These are phyloP conservation scores for Pythium insidiosum DNA, from an alignment of 352 stramenopile genomes.

Conservation along the genomic window DNA sequence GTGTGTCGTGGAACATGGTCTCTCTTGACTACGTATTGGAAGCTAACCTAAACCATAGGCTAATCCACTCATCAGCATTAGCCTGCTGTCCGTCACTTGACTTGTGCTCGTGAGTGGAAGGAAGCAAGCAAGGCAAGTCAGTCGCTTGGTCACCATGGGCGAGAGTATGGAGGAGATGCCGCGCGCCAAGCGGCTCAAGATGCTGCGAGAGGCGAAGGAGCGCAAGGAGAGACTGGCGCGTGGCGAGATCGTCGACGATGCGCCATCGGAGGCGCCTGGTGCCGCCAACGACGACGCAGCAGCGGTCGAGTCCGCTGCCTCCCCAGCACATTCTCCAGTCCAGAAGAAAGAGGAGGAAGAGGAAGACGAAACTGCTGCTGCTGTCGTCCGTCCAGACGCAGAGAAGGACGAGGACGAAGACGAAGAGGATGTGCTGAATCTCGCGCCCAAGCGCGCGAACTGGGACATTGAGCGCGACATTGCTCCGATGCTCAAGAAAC, in stretches of 20 bases:
- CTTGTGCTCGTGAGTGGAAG: too few species aligned
- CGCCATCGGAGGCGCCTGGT: slow-evolving; percentile 4
- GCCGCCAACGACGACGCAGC: slow-evolving; percentile 4
- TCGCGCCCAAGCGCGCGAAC: slow-evolving; percentile 79
- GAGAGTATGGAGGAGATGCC: slow-evolving; percentile 42
- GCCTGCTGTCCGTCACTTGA: too few species aligned
- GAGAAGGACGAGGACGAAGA: slow-evolving; percentile 25
- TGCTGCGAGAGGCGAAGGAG: slow-evolving; percentile 75
- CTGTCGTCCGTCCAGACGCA: not conserved
- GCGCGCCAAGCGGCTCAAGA: slow-evolving; percentile 78
- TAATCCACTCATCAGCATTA: too few species aligned
- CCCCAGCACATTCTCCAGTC: too few species aligned
- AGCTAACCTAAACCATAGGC: too few species aligned
- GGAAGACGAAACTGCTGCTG: slow-evolving; percentile 14
- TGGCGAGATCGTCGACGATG: slow-evolving; percentile 15
- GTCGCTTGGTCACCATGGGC: slow-evolving; percentile 18
- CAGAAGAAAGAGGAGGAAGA: slow-evolving; percentile 10
- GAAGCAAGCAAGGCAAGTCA: slow-evolving; percentile 1
- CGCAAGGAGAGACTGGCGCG: slow-evolving; percentile 54
- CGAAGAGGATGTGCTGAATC: slow-evolving; percentile 57
- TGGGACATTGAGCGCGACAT: slow-evolving; percentile 87
- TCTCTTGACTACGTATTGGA: too few species aligned
- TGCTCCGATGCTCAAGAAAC: slow-evolving; percentile 80
- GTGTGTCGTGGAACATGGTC: too few species aligned
- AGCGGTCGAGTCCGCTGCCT: not conserved